Conservation (phyloP, 1,284 basidiomycete species). For the Sphaerobolus stellatus region DNA sequence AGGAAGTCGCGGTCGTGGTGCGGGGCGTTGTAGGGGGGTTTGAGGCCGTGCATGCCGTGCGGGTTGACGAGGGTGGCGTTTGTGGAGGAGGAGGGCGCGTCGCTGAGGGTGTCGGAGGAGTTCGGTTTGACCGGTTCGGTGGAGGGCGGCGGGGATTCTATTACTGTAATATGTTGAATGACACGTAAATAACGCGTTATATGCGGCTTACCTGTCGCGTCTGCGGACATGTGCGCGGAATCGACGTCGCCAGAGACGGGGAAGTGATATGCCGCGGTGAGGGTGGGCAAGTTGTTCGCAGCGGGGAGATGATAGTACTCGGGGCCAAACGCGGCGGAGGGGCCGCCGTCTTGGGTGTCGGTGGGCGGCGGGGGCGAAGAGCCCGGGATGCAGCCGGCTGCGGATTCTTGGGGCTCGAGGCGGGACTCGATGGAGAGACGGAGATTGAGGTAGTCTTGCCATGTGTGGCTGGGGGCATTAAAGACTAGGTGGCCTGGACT, state of each 20-base stretch:
- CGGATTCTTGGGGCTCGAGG: no score
- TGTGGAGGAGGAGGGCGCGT: no score
- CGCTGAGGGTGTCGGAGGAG: not conserved
- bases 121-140: not conserved
- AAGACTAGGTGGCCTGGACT: constrained; percentile 10
- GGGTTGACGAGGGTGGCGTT: not conserved
- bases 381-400: not conserved
- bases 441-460: constrained; percentile 13
- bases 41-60: not conserved
- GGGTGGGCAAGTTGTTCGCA: not conserved
- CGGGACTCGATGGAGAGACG: constrained; percentile 8
- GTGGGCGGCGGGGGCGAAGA: not conserved
- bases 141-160: not conserved
- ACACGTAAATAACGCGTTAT: no score
- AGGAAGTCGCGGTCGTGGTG: constrained; percentile 3
- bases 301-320: not conserved
- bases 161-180: not conserved
- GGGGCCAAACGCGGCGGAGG: not conserved
- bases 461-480: constrained; percentile 8
- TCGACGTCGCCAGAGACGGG: not conserved
- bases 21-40: constrained; percentile 7
- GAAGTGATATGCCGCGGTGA: constrained; percentile 1
- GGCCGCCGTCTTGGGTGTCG: not conserved
- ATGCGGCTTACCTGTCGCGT: constrained; percentile 6
- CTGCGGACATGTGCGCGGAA: not conserved